These are phyloP conservation scores for Hylodesmum podocarpum DNA, from an alignment of 306 rosid species.

Conservation along the genomic window DNA sequence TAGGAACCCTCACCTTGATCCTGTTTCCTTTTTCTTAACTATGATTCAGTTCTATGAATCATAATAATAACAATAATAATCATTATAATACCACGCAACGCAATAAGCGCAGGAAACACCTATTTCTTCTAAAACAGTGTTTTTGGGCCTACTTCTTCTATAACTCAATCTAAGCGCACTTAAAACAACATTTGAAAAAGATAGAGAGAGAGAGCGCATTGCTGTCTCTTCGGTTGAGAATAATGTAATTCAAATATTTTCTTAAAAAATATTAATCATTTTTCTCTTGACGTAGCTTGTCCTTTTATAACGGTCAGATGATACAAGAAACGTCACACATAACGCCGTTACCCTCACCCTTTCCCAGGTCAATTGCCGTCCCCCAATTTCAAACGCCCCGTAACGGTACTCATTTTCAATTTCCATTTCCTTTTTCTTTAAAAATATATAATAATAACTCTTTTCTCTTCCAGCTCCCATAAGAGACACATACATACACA, in stretches of 20 bases:
- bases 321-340: conserved; percentile 36
- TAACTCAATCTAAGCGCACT: neutral
- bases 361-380: conserved; percentile 21
- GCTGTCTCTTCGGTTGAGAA: neutral
- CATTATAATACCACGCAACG: too few species aligned
- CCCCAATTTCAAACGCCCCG: conserved; percentile 39
- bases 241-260: conserved; percentile 32
- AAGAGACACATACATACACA: neutral
- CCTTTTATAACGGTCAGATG: conserved; percentile 74
- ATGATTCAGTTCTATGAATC: neutral
- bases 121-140: conserved; percentile 5
- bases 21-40: neutral
- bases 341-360: conserved; percentile 53
- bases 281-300: conserved; percentile 25
- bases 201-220: neutral
- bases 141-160: neutral
- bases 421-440: neutral
- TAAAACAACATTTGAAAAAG: neutral
- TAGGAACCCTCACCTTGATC: conserved; percentile 15
- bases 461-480: conserved; percentile 23
- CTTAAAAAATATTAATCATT: conserved; percentile 10
- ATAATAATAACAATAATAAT: neutral
- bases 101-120: conserved; percentile 2
- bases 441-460: neutral
- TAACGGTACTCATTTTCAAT: conserved; percentile 41